phyloP scores from a whole-genome alignment of 768 basidiomycete genomes.

The Peribolospora kevripleyi region DNA sequence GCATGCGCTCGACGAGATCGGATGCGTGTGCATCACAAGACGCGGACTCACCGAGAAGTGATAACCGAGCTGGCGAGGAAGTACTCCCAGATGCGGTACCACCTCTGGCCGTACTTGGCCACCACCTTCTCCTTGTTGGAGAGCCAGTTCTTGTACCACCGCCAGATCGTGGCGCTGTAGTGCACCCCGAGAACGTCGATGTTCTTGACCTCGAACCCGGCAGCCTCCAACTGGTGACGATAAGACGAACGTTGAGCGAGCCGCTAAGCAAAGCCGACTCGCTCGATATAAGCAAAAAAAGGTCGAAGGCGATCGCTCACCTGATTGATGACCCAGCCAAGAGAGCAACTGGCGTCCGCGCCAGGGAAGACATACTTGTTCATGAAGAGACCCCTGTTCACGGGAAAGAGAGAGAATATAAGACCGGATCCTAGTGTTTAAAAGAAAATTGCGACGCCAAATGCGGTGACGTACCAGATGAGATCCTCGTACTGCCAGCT shows the following conservation, averaged over 20 bases:
- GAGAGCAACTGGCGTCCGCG: constrained; percentile 83
- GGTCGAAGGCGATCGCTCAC: constrained; percentile 20
- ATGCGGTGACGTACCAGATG: constrained; percentile 37
- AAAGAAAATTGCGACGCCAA: constrained; percentile 8
- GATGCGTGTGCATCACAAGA: not conserved
- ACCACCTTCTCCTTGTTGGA: constrained; percentile 71
- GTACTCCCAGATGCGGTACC: constrained; percentile 90
- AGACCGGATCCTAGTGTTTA: not conserved
- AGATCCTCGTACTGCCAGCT: constrained; percentile 98
- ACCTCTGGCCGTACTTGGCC: constrained; percentile 69
- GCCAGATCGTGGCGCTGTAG: constrained; percentile 61
- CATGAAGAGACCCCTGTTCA: constrained; percentile 69
- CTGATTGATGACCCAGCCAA: constrained; percentile 77
- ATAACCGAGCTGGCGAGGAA: constrained; percentile 90
- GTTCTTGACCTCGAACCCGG: constrained; percentile 91
- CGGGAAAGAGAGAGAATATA: too few species aligned
- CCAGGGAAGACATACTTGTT: constrained; percentile 98
- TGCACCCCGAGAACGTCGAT: constrained; percentile 93
- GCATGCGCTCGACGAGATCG: not conserved
- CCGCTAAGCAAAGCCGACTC: not conserved
- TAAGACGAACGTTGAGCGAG: not conserved
- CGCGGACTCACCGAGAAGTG: constrained; percentile 34
- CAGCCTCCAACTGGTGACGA: constrained; percentile 32
- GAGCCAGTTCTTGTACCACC: constrained; percentile 97
- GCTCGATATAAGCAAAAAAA: not conserved